These are phyloP conservation scores for Fragaria ananassa DNA, from an alignment of 306 rosid species.

Conservation along the genomic window DNA sequence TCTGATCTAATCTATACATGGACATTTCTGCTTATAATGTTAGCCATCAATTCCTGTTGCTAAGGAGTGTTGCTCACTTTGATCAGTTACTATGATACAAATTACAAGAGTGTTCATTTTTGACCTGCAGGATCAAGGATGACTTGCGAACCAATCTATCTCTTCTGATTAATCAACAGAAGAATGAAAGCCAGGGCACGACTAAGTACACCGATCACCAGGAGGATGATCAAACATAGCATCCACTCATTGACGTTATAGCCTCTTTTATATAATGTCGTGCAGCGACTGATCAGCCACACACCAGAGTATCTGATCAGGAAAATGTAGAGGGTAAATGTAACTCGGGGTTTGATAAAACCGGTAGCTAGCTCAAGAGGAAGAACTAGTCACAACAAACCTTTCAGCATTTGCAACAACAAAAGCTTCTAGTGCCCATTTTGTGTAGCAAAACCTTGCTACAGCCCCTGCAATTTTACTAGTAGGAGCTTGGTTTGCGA, in stretches of 20 bases:
- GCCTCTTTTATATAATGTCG: conserved; percentile 44
- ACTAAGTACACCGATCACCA: conserved; percentile 43
- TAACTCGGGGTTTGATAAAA: background rate
- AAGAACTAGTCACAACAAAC: conserved; percentile 16
- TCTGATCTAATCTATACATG: background rate
- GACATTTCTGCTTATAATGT: background rate
- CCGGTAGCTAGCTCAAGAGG: background rate
- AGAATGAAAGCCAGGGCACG: conserved; percentile 48
- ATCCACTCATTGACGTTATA: conserved; percentile 60
- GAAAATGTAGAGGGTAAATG: background rate
- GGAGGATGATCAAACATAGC: conserved; percentile 41
- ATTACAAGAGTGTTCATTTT: background rate
- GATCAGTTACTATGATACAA: conserved; percentile 2
- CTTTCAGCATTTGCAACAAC: conserved; percentile 39
- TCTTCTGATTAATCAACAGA: conserved; percentile 35
- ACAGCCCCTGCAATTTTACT: conserved; percentile 19
- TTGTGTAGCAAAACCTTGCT: conserved; percentile 33
- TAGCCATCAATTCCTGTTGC: conserved; percentile 27
- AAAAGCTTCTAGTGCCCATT: conserved; percentile 43
- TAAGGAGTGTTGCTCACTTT: conserved; percentile 10
- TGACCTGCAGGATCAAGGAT: background rate
- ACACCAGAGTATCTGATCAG: conserved; percentile 72
- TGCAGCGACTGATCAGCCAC: conserved; percentile 84
- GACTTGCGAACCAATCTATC: conserved; percentile 26
- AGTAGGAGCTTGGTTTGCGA: conserved; percentile 35